Evolutionary conservation across 2,329 filamentous ascomycete species (phyloP).

Genomic region (Paracorniculantispora psalliotae): DNA sequence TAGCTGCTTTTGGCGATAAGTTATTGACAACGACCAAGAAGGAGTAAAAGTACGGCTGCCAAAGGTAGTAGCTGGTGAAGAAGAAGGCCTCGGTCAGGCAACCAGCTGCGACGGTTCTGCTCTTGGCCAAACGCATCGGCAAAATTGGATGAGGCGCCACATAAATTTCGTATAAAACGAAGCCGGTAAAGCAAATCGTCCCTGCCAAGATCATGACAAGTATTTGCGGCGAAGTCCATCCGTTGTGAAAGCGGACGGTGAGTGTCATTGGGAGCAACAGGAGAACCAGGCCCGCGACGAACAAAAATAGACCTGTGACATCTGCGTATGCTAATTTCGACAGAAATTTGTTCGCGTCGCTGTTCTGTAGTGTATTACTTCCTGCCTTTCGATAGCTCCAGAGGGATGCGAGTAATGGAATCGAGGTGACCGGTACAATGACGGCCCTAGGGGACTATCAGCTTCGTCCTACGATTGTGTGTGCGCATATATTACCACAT

Average conservation of each 20-base stretch:
- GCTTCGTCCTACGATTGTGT: neutral
- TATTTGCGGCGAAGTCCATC: constrained; percentile 2
- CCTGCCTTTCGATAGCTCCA: constrained; percentile 48
- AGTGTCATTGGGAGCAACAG: constrained; percentile 9
- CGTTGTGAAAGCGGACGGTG: neutral
- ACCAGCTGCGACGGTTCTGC: constrained; percentile 3
- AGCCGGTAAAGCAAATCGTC: neutral
- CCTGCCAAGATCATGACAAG: constrained; percentile 1
- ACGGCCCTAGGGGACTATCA: constrained; percentile 36
- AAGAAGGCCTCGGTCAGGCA: constrained; percentile 6
- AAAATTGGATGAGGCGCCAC: neutral
- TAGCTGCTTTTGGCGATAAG: constrained; percentile 4
- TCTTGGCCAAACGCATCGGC: neutral
- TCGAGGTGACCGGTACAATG: constrained; percentile 50
- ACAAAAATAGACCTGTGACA: neutral
- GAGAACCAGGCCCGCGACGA: constrained; percentile 1
- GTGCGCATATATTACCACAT: constrained; percentile 38
- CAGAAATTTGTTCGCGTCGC: constrained; percentile 14
- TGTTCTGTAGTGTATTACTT: constrained; percentile 29
- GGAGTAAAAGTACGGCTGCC: constrained; percentile 12
- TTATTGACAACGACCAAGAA: constrained; percentile 4
- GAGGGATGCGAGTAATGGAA: constrained; percentile 49
- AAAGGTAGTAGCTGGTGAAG: constrained; percentile 6
- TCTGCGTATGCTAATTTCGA: neutral
- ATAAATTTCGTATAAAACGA: constrained; percentile 1